Base-by-base conservation (phyloP, 805 yeast species). In the Tetrapisispora fleetii region DNA sequence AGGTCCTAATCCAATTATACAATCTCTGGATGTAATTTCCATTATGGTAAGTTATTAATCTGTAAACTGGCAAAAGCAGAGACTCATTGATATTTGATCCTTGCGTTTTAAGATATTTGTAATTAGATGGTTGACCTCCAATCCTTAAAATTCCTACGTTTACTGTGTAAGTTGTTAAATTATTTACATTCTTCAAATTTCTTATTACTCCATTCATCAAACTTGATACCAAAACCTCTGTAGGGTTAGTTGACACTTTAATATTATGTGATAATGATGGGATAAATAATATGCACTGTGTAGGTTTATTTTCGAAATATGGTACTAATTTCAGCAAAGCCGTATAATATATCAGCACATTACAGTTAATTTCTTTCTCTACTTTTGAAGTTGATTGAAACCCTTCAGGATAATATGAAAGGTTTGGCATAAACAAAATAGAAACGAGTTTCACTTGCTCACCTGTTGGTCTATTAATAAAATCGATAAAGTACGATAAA, bases 71-170 rank as follows among this genome's bases (percentile, higher is more conserved):
- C 10, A 39, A 43, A 28, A 61, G 53, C n/a, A 64, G 42, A 13
- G 57, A 44, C 1, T 38, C 50, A n/a, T 54, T 53, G 2, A 63
- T 57, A 45, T 60, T 54, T 2, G 62, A 51, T 8, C 68, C 68
- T 27, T 46, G 36, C 18, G 52, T 36, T 7, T 53, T 52, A 36
- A 63, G 45, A 45, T 60, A 58, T 52, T 64, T 64, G 48, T 62
- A 64, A 45, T 58, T 63, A 19, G 67, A 63, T 14, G 65, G 58
- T 45, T 63, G 67, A 3, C 66, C 63, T 1, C 60, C 61, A 30
- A 64, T 54, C 45, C 58, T 58, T 27, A 64, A 47, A 4, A 62
- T 48, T 10, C 68, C 68, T 9, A 64, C 38, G 45, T 64, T 56
- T 21, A 61, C 48, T 55, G 55, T 53, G 45, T 50, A 54, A 2